Evolutionary conservation across 2,329 filamentous ascomycete species (phyloP).

Genomic region (Domatiomyces globalis): DNA sequence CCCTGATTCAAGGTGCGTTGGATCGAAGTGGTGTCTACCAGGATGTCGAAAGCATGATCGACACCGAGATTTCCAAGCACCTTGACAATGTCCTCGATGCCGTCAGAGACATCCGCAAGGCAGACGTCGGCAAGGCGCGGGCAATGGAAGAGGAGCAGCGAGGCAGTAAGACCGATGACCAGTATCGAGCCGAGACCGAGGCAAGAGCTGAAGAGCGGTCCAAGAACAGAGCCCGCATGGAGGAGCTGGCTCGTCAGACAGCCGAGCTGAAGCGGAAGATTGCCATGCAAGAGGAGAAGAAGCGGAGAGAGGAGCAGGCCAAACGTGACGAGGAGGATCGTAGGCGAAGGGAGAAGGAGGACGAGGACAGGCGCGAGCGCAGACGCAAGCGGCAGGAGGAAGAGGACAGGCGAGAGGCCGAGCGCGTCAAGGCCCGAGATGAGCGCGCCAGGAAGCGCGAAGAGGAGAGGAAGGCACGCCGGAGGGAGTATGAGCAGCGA

Average conservation of each 20-base stretch:
- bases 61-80: conserved; percentile 40
- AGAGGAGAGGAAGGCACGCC: conserved; percentile 31
- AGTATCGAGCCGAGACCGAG: conserved; percentile 42
- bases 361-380: conserved; percentile 34
- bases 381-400: conserved; percentile 38
- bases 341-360: conserved; percentile 30
- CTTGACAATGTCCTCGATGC: conserved; percentile 40
- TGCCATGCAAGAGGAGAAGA: conserved; percentile 28
- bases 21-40: conserved; percentile 50
- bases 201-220: conserved; percentile 39
- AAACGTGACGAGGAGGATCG: conserved; percentile 30
- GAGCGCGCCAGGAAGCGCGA: conserved; percentile 31
- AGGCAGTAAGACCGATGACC: conserved; percentile 47
- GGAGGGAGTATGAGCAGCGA: conserved; percentile 23
- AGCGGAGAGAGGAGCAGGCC: conserved; percentile 24
- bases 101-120: conserved; percentile 42
- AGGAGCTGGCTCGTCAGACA: conserved; percentile 35
- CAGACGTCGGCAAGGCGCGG: conserved; percentile 44
- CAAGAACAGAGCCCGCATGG: conserved; percentile 29
- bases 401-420: conserved; percentile 39
- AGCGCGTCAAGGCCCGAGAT: conserved; percentile 37
- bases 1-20: conserved; percentile 49
- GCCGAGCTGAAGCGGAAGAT: conserved; percentile 36
- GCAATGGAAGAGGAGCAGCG: conserved; percentile 38
- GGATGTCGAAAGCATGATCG: conserved; percentile 41